A percentile compares a stretch with the other conserved stretches of the same genome.
These are phyloP conservation scores for Leccinum incarnatum DNA, from an alignment of 768 basidiomycete genomes.

Conservation along the genomic window DNA sequence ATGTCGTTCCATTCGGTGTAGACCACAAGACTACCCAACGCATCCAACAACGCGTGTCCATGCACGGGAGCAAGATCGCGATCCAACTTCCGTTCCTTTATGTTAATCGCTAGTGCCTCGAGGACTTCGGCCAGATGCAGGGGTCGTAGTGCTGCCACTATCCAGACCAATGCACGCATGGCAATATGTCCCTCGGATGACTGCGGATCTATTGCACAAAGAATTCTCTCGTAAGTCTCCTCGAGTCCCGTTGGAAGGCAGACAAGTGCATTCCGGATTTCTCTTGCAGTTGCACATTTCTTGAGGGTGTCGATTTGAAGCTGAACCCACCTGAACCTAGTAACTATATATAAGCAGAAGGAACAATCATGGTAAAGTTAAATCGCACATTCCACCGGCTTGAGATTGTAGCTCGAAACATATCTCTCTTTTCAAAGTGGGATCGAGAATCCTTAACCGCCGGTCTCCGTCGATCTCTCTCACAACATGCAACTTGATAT, in stretches of 20 bases:
- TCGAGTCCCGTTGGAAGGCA: constrained; percentile 16
- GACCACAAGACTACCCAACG: constrained; percentile 14
- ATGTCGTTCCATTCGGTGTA: neutral
- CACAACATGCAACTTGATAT: constrained; percentile 11
- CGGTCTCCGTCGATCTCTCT: constrained; percentile 3
- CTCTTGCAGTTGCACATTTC: neutral
- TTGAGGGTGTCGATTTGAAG: constrained; percentile 16
- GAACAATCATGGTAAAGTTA: neutral
- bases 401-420: neutral
- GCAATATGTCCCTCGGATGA: neutral
- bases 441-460: neutral
- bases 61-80: neutral
- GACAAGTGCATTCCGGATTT: constrained; percentile 3
- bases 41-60: neutral
- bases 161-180: constrained; percentile 11
- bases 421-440: constrained; percentile 6
- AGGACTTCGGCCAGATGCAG: constrained; percentile 3
- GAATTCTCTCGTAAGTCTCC: constrained; percentile 19
- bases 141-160: constrained; percentile 11
- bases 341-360: neutral
- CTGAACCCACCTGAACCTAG: constrained; percentile 21
- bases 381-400: constrained; percentile 12
- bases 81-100: neutral
- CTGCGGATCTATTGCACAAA: constrained; percentile 1
- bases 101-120: constrained; percentile 14